Base-by-base conservation (phyloP, 331 rosid species). In the Quercus phellos region DNA sequence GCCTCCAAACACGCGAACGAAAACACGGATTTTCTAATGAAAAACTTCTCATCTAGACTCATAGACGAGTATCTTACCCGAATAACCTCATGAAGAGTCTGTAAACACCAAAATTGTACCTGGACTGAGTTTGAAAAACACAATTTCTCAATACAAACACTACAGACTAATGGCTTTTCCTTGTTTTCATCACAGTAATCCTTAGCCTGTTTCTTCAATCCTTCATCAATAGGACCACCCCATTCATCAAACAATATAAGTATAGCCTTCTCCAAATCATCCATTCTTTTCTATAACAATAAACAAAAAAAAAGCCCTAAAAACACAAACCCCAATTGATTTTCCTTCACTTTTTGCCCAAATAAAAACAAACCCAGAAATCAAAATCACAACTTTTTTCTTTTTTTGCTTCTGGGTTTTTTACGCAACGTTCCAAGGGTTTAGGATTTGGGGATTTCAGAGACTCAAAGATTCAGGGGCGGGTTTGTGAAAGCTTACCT, bases 61-160 rank as follows among this genome's bases (percentile, higher is more conserved):
- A 89, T 85, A 75, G 91, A 82, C 13, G 90, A 79, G 85, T 94
- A 92, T 14, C 96, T 85, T 16, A 82, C 78, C 76, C 84, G 88
- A 75, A 92, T 87, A 54, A 85, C 88, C 59, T 92, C 99, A 0
- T 91, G 96, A 5, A 95, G 88, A 2, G 99, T 86, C 86, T 95
- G 98, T 32, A 95, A 82, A 77, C 93, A 88, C 99, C 99, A 95
- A 84, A 95, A 95, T 85, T 90, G 99, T 30, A 92, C 95, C 83
- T 92, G 94, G 63, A 85, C 90, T 4, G 91, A 77, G 84, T 78
- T 87, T 34, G 99, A 88, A 74, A 77, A 85, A 73, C 94, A 87
- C 29, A 95, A 66, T 77, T 83, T 95, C 67, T 95, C 91, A 42
- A 92, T 83, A 81, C 99, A 92, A 74, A 91, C 74, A 46, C 91